Evolutionary conservation across 441 rosid species (phyloP).

Genomic region (Populus hybrid): DNA sequence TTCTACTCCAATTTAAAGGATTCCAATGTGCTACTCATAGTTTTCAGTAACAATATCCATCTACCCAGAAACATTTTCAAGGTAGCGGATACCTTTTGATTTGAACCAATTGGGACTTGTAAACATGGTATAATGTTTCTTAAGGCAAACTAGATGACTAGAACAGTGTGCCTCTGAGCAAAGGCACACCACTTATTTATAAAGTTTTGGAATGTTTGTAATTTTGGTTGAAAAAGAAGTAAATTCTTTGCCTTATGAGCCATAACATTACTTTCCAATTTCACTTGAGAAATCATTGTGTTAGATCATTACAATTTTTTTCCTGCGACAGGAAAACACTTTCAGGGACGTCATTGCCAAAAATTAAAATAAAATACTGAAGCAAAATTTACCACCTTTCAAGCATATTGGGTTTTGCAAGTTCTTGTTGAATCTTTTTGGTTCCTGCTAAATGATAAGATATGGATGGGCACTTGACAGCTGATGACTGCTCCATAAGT

Average conservation of each 20-base stretch:
- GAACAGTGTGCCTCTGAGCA: background rate
- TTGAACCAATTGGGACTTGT: background rate
- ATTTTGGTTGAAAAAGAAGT: background rate
- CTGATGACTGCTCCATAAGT: slow-evolving; percentile 80
- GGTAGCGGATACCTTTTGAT: background rate
- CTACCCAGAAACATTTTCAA: background rate
- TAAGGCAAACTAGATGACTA: background rate
- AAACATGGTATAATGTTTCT: background rate
- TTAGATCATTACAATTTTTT: slow-evolving; percentile 3
- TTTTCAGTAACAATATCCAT: background rate
- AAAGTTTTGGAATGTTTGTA: background rate
- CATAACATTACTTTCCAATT: background rate
- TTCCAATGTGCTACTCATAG: background rate
- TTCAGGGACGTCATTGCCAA: background rate
- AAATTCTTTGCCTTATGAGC: background rate
- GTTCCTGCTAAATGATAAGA: slow-evolving; percentile 93
- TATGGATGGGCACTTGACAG: slow-evolving; percentile 88
- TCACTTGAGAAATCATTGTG: background rate
- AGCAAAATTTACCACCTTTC: slow-evolving; percentile 52
- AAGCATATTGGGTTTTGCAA: slow-evolving; percentile 86
- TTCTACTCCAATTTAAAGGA: background rate
- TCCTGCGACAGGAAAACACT: background rate
- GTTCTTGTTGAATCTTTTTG: slow-evolving; percentile 97
- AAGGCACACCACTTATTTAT: background rate
- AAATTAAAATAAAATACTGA: background rate